phyloP scores from a whole-genome alignment of 169 alveolate species.

The Plasmodium ovale region DNA sequence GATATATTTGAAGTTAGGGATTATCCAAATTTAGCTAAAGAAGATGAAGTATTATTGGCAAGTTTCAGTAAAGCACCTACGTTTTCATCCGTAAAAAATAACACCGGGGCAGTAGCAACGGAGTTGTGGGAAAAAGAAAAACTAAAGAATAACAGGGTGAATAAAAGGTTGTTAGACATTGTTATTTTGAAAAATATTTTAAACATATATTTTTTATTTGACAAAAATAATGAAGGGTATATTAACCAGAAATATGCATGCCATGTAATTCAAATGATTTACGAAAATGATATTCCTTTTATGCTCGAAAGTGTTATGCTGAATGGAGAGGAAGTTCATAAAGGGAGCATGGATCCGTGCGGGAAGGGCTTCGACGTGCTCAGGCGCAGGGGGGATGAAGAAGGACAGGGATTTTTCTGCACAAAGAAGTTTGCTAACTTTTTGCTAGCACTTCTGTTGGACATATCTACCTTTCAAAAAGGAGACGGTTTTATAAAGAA shows the following conservation, averaged over 20 bases:
- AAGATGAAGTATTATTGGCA: neutral
- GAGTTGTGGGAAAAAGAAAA: neutral
- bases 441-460: conserved; percentile 20
- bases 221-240: conserved; percentile 42
- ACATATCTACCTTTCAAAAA: conserved; percentile 32
- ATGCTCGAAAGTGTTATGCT: conserved; percentile 34
- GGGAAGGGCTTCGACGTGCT: neutral
- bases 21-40: neutral
- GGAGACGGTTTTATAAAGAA: conserved; percentile 37
- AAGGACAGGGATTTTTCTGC: conserved; percentile 19
- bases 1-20: neutral
- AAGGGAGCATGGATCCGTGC: neutral
- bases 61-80: neutral
- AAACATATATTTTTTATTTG: conserved; percentile 68
- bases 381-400: neutral
- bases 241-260: conserved; percentile 53
- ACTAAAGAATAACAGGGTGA: neutral
- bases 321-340: conserved; percentile 13
- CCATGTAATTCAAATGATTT: conserved; percentile 59
- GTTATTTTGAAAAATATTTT: conserved; percentile 49
- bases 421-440: conserved; percentile 49
- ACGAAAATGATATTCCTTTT: conserved; percentile 46
- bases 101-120: neutral
- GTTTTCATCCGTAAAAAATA: neutral
- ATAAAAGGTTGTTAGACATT: conserved; percentile 27